Evolutionary conservation across 2,329 filamentous ascomycete species (phyloP).

Genomic region (Teratosphaeriaceae sp.): DNA sequence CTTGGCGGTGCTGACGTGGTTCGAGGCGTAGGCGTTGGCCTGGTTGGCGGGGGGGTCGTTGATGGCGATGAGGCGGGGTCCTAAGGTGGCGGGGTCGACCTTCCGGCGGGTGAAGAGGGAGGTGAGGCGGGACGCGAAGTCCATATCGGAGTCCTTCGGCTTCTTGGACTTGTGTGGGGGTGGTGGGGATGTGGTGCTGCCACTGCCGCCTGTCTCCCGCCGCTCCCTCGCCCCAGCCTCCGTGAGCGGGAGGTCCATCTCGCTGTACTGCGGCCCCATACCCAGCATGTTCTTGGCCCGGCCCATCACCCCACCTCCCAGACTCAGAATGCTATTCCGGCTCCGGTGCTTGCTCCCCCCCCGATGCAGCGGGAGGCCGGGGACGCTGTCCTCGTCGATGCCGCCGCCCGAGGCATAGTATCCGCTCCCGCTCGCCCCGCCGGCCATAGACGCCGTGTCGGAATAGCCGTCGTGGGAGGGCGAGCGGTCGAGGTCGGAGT

Average conservation of each 20-base stretch:
- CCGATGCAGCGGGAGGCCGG: slow-evolving; percentile 49
- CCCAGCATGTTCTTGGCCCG: slow-evolving; percentile 85
- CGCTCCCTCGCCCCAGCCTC: slow-evolving; percentile 63
- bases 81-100: slow-evolving; percentile 81
- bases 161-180: too few relatives aligned
- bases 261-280: slow-evolving; percentile 80
- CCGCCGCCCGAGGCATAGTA: slow-evolving; percentile 68
- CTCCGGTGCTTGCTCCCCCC: slow-evolving; percentile 40
- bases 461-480: slow-evolving; percentile 75
- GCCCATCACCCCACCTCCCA: slow-evolving; percentile 83
- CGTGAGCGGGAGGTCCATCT: slow-evolving; percentile 96
- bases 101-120: slow-evolving; percentile 91
- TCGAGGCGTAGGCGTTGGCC: slow-evolving; percentile 83
- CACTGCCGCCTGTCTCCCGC: too few relatives aligned
- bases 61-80: slow-evolving; percentile 85
- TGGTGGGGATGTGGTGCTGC: too few relatives aligned
- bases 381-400: slow-evolving; percentile 49
- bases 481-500: slow-evolving; percentile 82
- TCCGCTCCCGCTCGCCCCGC: too few relatives aligned
- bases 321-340: slow-evolving; percentile 78
- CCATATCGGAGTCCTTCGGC: too few relatives aligned
- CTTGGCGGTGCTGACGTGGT: slow-evolving; percentile 97
- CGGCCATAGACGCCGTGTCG: slow-evolving; percentile 39
- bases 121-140: too few relatives aligned
- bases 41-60: slow-evolving; percentile 95